Evolutionary conservation across 2,329 filamentous ascomycete species (phyloP), one percentile per base, ranked within the genome.

Genomic region (Venturiaceae sp.): DNA sequence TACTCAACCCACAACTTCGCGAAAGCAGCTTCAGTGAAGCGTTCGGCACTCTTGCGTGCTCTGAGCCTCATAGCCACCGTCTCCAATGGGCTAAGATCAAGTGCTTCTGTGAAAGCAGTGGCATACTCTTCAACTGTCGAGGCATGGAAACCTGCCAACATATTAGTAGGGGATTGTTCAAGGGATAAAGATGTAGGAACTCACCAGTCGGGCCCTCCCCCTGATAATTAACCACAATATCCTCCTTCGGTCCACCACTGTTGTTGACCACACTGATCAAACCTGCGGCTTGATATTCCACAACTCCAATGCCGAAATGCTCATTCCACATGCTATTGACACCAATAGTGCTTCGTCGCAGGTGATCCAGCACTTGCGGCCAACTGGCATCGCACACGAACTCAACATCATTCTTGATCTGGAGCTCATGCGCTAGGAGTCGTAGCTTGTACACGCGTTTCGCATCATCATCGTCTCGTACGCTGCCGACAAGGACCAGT

Each of bases 271-370:
- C 92, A 5, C 87, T 85, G 59, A 99, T 91, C 60, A 99, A 77
- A 1, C 94, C 94, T 0, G 94, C 94, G 3, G 94, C 94, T 70
- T 97, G 92, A 69, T 97, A 99, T 76, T 99, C 94, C 41, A 99
- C 94, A 16, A 97, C 92, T 1, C 94, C 94, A 60, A 99, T 99
- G 23, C 94, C 94, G 70, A 99, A 99, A 72, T 99, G 94, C 75
- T 99, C 94, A 70, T 96, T 97, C 92, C 94, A 99, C 94, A 99
- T 99, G 67, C 88, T 90, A 66, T 99, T 99, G 32, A 95, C 91
- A 54, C 94, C 94, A 1, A 99, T 83, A 19, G 84, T 92, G 3
- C 88, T 85, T 62, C 78, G 84, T 57, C 83, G 77, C 61, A 97
- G 77, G 83, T 89, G 91, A 33, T 87, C 81, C 9, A 96, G 78